These are phyloP conservation scores for Parmales sp. DNA, from an alignment of 108 stramenopile species.

Conservation along the genomic window DNA sequence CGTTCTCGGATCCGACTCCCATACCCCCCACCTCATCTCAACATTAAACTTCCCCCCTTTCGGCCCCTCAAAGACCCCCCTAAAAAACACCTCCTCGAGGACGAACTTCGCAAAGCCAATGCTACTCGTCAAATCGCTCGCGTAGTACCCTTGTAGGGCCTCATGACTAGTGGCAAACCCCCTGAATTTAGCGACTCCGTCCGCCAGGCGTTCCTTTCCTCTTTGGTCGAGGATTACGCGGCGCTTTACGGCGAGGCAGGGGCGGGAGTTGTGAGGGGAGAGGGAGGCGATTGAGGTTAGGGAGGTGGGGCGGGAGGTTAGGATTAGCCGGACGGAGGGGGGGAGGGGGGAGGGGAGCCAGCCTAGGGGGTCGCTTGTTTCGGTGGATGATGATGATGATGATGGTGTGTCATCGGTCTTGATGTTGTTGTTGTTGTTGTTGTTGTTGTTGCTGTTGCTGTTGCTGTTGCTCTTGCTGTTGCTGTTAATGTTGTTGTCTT, in stretches of 20 bases:
- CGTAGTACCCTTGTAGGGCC: background rate
- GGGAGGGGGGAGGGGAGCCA: too few relatives aligned
- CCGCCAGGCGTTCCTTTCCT: background rate
- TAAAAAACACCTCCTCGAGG: background rate
- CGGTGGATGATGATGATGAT: too few relatives aligned
- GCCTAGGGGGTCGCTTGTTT: too few relatives aligned
- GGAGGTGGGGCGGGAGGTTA: too few relatives aligned
- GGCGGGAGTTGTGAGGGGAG: too few relatives aligned
- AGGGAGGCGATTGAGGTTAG: too few relatives aligned
- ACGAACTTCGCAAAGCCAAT: background rate
- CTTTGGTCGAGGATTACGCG: background rate
- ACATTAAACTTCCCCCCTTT: background rate
- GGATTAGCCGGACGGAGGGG: too few relatives aligned
- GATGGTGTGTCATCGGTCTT: too few relatives aligned
- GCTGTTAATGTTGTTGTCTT: background rate
- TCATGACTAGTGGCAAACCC: background rate
- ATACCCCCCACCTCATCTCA: background rate
- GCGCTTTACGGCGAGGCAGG: too few relatives aligned
- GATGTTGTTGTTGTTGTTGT: too few relatives aligned
- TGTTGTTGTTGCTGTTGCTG: too few relatives aligned
- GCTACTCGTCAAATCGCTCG: background rate
- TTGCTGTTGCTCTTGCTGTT: constrained; percentile 7
- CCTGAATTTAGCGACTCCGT: background rate
- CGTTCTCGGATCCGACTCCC: too few relatives aligned
- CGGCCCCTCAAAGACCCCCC: constrained; percentile 2